phyloP scores from a whole-genome alignment of 441 rosid species.

The Pelargonium myrrhifolium region DNA sequence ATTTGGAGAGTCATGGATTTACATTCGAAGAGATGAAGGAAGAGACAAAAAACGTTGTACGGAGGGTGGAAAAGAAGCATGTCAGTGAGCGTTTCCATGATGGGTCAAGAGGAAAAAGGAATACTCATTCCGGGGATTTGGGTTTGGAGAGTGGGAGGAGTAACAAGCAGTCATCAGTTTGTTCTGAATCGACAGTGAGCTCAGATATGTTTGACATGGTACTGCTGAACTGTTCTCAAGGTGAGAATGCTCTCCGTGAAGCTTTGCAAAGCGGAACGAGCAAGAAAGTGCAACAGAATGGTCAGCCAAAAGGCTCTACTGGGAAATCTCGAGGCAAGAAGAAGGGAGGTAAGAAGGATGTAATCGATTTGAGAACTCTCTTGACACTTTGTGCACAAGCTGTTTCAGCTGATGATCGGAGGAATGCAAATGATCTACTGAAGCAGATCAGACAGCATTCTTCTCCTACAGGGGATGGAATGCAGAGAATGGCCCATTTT shows the following conservation, averaged over 20 bases:
- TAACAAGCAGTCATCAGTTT: constrained; percentile 32
- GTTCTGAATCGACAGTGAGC: constrained; percentile 32
- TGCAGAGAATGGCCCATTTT: constrained; percentile 40
- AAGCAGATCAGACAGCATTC: constrained; percentile 42
- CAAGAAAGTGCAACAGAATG: constrained; percentile 26
- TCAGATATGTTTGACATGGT: constrained; percentile 47
- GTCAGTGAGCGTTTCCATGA: constrained; percentile 1
- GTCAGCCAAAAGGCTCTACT: constrained; percentile 18
- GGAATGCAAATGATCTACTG: constrained; percentile 31
- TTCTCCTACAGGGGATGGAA: constrained; percentile 40
- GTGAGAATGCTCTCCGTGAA: constrained; percentile 40
- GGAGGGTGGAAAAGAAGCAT: constrained; percentile 14
- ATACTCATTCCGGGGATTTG: constrained; percentile 22
- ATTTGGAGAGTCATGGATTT: constrained; percentile 22
- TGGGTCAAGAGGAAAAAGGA: constrained; percentile 35
- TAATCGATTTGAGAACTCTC: constrained; percentile 40
- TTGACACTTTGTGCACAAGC: constrained; percentile 46
- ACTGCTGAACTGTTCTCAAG: constrained; percentile 34
- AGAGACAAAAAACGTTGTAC: constrained; percentile 19
- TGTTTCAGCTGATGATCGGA: constrained; percentile 30
- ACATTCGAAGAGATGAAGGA: constrained; percentile 21
- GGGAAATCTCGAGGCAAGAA: constrained; percentile 34
- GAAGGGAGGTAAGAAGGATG: constrained; percentile 26
- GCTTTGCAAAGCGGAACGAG: constrained; percentile 32
- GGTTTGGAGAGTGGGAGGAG: constrained; percentile 25